Percentiles rank a stretch among this genome's conserved stretches.
phyloP scores from a whole-genome alignment of 1,139 yeast species.

The Yamadazyma taylorii region DNA sequence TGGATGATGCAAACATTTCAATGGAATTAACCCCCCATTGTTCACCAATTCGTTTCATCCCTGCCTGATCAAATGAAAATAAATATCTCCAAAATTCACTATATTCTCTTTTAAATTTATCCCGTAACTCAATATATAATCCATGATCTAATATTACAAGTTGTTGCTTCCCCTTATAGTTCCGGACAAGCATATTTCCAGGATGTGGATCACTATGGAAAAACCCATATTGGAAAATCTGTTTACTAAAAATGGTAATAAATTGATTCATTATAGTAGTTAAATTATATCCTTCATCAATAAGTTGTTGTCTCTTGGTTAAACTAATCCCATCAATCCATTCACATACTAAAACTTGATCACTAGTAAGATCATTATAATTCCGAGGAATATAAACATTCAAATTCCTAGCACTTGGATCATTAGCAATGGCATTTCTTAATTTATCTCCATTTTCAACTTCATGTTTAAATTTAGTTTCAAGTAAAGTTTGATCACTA shows the following conservation, averaged over 20 bases:
- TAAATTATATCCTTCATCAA: constrained; percentile 41
- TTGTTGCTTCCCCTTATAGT: constrained; percentile 46
- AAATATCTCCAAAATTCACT: constrained; percentile 63
- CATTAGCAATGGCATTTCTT: constrained; percentile 21
- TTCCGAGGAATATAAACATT: constrained; percentile 51
- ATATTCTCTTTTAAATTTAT: constrained; percentile 55
- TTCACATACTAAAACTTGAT: constrained; percentile 61
- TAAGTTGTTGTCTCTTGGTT: constrained; percentile 43
- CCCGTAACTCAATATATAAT: constrained; percentile 55
- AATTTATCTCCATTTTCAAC: constrained; percentile 46
- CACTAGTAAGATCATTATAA: constrained; percentile 45
- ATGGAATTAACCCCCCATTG: constrained; percentile 75
- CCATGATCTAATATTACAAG: constrained; percentile 78
- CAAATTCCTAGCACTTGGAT: constrained; percentile 20
- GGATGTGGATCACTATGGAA: constrained; percentile 87
- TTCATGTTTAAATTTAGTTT: constrained; percentile 62
- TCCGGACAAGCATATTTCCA: constrained; percentile 62
- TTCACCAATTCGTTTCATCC: constrained; percentile 48
- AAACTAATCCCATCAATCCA: constrained; percentile 76
- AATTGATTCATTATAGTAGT: constrained; percentile 51
- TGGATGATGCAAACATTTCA: constrained; percentile 62
- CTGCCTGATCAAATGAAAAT: constrained; percentile 51
- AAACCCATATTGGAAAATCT: constrained; percentile 72
- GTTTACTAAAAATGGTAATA: constrained; percentile 59
- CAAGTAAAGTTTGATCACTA: constrained; percentile 56